Conservation (phyloP, 208 protist species). For the Tritrichomonas foetus region DNA sequence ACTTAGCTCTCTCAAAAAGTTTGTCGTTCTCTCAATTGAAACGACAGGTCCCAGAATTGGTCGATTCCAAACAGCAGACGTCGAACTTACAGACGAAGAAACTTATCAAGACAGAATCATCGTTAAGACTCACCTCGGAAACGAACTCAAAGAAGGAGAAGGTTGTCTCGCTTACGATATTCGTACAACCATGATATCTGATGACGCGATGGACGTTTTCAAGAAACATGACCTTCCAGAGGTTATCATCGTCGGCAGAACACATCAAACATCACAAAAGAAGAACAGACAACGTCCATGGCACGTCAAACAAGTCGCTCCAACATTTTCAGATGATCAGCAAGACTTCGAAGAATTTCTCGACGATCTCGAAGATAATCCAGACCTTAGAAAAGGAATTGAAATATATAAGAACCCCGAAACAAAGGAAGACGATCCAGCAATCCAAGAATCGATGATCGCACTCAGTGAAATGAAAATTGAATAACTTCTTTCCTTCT, state of each 20-base stretch:
- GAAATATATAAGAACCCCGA: not conserved
- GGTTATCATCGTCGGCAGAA: constrained; percentile 13
- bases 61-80: not conserved
- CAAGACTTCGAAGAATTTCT: constrained; percentile 29
- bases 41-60: not conserved
- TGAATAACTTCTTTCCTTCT: no score
- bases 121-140: not conserved
- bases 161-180: not conserved
- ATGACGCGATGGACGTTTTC: not conserved
- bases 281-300: not conserved
- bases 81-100: not conserved
- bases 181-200: not conserved
- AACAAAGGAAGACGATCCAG: no score
- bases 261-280: not conserved
- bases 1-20: not conserved
- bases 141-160: not conserved
- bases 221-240: not conserved
- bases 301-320: not conserved
- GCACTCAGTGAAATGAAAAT: no score
- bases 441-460: no score
- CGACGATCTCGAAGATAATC: not conserved
- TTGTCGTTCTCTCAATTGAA: not conserved
- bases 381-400: not conserved
- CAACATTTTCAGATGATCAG: not conserved
- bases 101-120: not conserved